phyloP scores from a whole-genome alignment of 1,284 basidiomycete genomes.

The Boletellus deceptivus region DNA sequence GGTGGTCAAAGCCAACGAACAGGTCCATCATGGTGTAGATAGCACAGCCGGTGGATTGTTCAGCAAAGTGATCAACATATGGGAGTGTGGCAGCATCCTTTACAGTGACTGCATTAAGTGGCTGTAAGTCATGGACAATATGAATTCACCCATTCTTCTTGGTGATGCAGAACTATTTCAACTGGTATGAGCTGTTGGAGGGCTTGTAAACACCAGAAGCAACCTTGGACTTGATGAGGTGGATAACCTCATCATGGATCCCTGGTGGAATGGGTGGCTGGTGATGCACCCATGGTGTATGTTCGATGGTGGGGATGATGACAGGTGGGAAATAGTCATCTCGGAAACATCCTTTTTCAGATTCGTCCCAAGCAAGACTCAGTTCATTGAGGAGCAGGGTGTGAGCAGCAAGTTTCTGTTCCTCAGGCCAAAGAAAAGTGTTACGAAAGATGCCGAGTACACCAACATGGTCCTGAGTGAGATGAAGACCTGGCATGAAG shows the following conservation, averaged over 20 bases:
- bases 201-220: neutral
- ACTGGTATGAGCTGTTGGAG: neutral
- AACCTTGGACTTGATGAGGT: neutral
- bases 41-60: constrained; percentile 10
- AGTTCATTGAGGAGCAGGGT: neutral
- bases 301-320: constrained; percentile 18
- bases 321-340: constrained; percentile 17
- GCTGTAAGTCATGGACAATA: neutral
- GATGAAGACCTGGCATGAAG: neutral
- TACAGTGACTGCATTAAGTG: neutral
- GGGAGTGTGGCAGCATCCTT: constrained; percentile 16
- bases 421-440: neutral
- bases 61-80: constrained; percentile 10
- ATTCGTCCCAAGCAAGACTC: constrained; percentile 28
- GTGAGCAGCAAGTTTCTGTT: too few relatives aligned
- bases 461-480: neutral
- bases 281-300: constrained; percentile 22
- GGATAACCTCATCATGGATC: constrained; percentile 1
- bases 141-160: neutral
- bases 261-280: constrained; percentile 24
- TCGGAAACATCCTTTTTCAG: constrained; percentile 20
- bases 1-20: constrained; percentile 6
- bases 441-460: neutral
- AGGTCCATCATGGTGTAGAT: constrained; percentile 22
- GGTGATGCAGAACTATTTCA: neutral